Conservation (phyloP, 805 yeast species). For the Grigorovia humatica region DNA sequence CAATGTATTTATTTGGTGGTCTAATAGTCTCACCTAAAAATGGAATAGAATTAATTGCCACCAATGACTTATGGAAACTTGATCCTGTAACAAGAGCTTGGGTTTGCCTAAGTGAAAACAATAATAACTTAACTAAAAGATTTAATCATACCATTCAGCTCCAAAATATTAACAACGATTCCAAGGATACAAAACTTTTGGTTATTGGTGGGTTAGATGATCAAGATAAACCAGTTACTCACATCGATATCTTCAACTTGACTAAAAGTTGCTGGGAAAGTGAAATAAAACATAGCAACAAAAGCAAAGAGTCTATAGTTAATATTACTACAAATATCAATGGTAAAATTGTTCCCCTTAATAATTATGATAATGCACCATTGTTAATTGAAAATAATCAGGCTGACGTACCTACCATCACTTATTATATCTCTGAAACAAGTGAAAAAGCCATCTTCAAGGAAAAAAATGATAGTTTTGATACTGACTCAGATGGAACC, state of each 20-base stretch:
- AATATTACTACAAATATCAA: conserved; percentile 16
- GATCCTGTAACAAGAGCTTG: conserved; percentile 43
- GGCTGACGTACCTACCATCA: conserved; percentile 19
- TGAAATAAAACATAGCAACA: background rate
- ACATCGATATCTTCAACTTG: conserved; percentile 25
- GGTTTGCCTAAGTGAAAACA: conserved; percentile 37
- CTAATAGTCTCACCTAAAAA: conserved; percentile 33
- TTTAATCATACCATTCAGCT: conserved; percentile 44
- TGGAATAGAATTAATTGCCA: conserved; percentile 33
- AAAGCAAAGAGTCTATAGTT: conserved; percentile 1
- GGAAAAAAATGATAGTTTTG: background rate
- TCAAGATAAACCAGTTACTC: conserved; percentile 21
- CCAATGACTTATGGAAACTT: conserved; percentile 63
- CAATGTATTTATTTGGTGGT: conserved; percentile 59
- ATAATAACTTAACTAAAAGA: conserved; percentile 32
- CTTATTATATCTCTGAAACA: conserved; percentile 8
- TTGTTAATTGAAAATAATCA: conserved; percentile 19
- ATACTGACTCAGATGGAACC: background rate
- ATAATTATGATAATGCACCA: conserved; percentile 16
- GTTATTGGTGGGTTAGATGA: conserved; percentile 28
- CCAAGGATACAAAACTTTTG: conserved; percentile 23
- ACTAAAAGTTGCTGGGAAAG: conserved; percentile 25
- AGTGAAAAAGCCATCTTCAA: background rate
- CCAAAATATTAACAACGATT: conserved; percentile 17
- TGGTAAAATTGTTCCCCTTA: conserved; percentile 12